Evolutionary conservation across 1,284 basidiomycete species (phyloP), one percentile per base, ranked within the genome.

Genomic region (Ceratobasidium sp.): DNA sequence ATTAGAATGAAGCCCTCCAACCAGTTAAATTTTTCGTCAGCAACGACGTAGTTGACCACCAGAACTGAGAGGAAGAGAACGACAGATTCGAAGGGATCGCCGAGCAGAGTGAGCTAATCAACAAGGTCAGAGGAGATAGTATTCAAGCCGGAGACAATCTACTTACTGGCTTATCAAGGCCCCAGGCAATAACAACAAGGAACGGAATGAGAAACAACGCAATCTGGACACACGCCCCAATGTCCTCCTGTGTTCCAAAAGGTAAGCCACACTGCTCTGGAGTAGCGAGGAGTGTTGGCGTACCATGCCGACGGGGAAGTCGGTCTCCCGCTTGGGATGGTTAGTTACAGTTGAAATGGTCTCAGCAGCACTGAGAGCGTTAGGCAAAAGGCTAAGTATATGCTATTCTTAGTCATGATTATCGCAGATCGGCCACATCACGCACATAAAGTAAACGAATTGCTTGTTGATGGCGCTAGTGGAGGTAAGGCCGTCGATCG

Each of bases 151-250:
- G 4, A 31, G 22, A 9, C 15, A 31, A 8, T 22, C 44, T 22
- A 75, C 59, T 51, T 56, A 76, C 75, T 79, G 67, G 67, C 33
- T 90, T 91, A 62, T 86, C 88, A 59, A 91, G 82, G 27, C 88
- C 87, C 90, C 90, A 92, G 0, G 82, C 89, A 72, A 87, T 78
- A 15, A 86, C 76, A 36, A 91, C 85, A 67, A 91, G 82, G 29
- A 90, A 90, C 82, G 93, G 93, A 78, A 95, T 89, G 75, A 95
- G 90, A 80, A 96, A 92, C 54, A 96, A 86, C 0, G 94, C 91
- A 75, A 95, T 94, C 90, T 98, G 96, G 77, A 97, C 95, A 76
- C 93, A 94, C 1, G 93, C 94, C n/a, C 94, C 95, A 48, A 96
- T n/a, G n/a, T n/a, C 93, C 7, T 95, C 95, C 67, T 51, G 31